Conservation (phyloP, 805 yeast genomes). For the Yarrowia sp. region DNA sequence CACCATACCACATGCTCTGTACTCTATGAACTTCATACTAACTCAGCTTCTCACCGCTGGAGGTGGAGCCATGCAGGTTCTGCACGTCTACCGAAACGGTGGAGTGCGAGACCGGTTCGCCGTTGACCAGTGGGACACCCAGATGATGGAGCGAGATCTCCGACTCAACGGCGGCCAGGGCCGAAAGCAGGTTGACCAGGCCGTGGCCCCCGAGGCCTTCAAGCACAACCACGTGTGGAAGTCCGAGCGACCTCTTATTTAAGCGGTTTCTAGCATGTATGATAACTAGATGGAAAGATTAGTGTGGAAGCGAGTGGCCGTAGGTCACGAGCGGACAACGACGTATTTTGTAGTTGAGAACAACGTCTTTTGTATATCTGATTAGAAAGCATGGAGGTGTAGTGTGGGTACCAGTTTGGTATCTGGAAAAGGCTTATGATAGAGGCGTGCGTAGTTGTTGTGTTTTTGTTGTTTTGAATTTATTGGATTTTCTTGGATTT, state of each 20-base stretch:
- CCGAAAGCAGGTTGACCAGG: constrained; percentile 63
- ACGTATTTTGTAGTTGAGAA: too few species aligned
- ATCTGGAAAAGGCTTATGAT: too few species aligned
- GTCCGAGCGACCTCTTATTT: constrained; percentile 29
- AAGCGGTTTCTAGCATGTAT: constrained; percentile 12
- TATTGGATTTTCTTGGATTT: too few species aligned
- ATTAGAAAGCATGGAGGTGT: too few species aligned
- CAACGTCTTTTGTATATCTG: too few species aligned
- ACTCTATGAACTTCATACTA: too few species aligned
- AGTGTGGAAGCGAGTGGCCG: neutral
- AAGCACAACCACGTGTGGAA: constrained; percentile 60
- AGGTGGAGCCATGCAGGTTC: constrained; percentile 49
- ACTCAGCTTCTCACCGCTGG: constrained; percentile 47
- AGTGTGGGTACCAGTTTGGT: too few species aligned
- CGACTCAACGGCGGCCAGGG: constrained; percentile 64
- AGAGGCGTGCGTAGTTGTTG: too few species aligned
- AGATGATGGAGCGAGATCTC: constrained; percentile 67
- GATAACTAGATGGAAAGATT: constrained; percentile 3
- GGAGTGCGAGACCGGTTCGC: constrained; percentile 53
- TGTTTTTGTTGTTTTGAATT: too few species aligned
- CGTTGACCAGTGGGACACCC: constrained; percentile 53
- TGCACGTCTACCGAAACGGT: constrained; percentile 47
- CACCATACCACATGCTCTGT: too few species aligned
- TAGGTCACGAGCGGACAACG: too few species aligned
- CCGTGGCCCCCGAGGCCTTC: constrained; percentile 73